Base-by-base conservation (phyloP, 768 basidiomycete species). In the Amanita pallidorosea region DNA sequence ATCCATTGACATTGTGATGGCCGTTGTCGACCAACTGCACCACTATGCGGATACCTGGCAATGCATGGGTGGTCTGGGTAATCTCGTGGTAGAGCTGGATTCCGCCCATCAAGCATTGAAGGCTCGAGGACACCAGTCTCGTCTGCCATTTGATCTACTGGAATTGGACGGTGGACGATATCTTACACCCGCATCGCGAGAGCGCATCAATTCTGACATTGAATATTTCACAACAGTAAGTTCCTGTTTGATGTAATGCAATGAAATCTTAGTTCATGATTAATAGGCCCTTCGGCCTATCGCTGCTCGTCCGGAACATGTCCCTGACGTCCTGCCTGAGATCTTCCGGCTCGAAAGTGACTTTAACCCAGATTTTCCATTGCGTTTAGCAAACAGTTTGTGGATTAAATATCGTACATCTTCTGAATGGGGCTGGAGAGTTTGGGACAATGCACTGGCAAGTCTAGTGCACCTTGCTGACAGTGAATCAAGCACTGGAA, bases 381-480 rank as follows among this genome's bases (percentile, higher is more conserved):
- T 81, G 1, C 73, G 76, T 43, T 77, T 91, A 18, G 88, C 87
- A 0, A 85, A 84, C 56, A 75, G 76, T 42, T 69, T 91, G 12
- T 91, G 88, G 88, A 85, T 86, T 64, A 85, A 86, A 60, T 89
- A 89, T 57, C 79, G 84, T 38, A 78, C 77, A 13, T 77, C 85
- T 0, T 58, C 65, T 12, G 77, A 87, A 57, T 89, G 88, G 86
- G 86, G 77, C 2, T 84, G 80, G 79, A 84, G 82, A 57, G 83
- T 85, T 17, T 90, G 88, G 88, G 86, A 89, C 60, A 89, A 86
- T 57, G 79, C 83, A 1, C 72, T 91, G 40, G 79, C 84, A 5
- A 83, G 81, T 47, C 68, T 91, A 40, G 83, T 81, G 38, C 83
- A 85, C 60, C 71, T 86, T 40, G 78, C 82, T 5, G 63, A 65